phyloP scores from a whole-genome alignment of 306 rosid genomes.

The Acacia crassicarpa region DNA sequence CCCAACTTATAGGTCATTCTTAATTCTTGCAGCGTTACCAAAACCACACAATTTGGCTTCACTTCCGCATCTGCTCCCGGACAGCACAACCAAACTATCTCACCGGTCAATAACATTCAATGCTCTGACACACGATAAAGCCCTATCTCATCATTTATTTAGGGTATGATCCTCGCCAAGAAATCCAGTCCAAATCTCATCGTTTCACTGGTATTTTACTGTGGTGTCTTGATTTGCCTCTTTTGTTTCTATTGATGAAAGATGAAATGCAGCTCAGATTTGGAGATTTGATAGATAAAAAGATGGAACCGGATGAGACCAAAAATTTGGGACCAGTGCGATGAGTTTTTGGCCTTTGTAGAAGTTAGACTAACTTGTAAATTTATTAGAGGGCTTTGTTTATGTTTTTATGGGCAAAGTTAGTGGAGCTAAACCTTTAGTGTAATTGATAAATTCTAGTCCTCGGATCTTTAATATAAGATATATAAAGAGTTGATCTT shows the following conservation, averaged over 20 bases:
- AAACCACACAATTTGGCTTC: neutral
- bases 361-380: neutral
- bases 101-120: neutral
- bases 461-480: no score
- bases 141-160: neutral
- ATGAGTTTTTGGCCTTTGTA: neutral
- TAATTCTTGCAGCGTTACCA: neutral
- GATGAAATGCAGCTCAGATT: neutral
- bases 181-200: neutral
- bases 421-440: neutral
- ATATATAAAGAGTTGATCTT: no score
- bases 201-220: neutral
- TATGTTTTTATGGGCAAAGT: neutral
- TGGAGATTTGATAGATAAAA: neutral
- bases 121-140: neutral
- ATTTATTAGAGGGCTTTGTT: neutral
- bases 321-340: neutral
- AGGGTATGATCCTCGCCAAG: neutral
- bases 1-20: neutral
- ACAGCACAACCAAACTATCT: neutral
- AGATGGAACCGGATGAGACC: neutral
- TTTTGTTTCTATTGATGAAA: neutral
- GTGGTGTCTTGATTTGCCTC: neutral
- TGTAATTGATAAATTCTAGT: neutral
- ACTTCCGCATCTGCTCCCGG: neutral